These are phyloP conservation scores for Geotrichum aggregatum DNA, from an alignment of 1,139 yeast species.

Conservation along the genomic window DNA sequence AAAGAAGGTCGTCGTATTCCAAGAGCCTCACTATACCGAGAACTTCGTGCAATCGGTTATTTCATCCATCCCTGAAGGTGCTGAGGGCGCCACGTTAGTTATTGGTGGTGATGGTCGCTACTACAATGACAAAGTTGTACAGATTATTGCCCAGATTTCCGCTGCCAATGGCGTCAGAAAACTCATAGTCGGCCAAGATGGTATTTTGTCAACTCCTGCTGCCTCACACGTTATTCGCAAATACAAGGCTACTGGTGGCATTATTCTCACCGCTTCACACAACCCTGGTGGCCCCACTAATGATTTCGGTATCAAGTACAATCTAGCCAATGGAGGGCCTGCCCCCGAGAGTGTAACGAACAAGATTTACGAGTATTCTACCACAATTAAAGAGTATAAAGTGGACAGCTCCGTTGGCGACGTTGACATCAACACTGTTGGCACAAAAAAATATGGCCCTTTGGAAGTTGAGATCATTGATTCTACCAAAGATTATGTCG, in stretches of 20 bases:
- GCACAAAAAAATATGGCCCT: constrained; percentile 46
- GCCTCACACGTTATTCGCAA: constrained; percentile 87
- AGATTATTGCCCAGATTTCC: constrained; percentile 73
- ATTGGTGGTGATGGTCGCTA: constrained; percentile 97
- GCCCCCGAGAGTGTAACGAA: constrained; percentile 97
- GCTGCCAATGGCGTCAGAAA: constrained; percentile 90
- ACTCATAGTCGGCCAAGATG: constrained; percentile 80
- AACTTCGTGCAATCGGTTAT: constrained; percentile 87
- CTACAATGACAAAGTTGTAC: constrained; percentile 78
- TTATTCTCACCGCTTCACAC: constrained; percentile 93
- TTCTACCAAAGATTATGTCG: constrained; percentile 71
- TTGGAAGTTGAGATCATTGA: constrained; percentile 76
- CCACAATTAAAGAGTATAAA: constrained; percentile 56
- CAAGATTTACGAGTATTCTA: constrained; percentile 71
- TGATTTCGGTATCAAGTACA: constrained; percentile 94
- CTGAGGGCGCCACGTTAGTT: constrained; percentile 67
- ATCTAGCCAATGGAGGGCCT: constrained; percentile 93
- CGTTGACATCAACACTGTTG: constrained; percentile 60
- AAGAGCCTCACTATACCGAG: constrained; percentile 79
- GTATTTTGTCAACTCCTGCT: constrained; percentile 91
- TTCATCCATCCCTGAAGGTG: constrained; percentile 87
- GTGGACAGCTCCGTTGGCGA: constrained; percentile 51
- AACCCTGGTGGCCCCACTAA: constrained; percentile 97
- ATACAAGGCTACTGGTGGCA: constrained; percentile 82
- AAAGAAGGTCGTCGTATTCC: constrained; percentile 82